Conservation (phyloP, 441 rosid species). For the Heliophila coronopifolia region DNA sequence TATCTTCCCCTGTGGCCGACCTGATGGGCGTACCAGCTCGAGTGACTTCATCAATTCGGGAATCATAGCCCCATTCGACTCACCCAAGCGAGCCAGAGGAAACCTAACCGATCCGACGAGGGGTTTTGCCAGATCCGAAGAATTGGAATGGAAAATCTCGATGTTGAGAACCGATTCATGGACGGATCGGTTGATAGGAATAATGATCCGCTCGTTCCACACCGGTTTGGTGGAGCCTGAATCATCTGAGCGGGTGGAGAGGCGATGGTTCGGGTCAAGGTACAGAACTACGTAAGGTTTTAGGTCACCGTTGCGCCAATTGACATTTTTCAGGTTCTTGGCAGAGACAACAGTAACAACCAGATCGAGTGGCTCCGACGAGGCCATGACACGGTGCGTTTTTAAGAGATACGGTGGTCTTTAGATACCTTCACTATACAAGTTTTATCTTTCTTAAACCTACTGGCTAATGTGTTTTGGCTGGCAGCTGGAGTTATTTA, state of each 20-base stretch:
- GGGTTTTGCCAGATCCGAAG: constrained; percentile 44
- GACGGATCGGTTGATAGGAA: constrained; percentile 35
- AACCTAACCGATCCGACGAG: constrained; percentile 46
- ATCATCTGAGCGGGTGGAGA: constrained; percentile 47
- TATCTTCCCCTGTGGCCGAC: constrained; percentile 48
- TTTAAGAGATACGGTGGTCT: constrained; percentile 6
- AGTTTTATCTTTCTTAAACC: too few species aligned
- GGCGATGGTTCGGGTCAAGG: constrained; percentile 41
- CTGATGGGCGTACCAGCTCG: constrained; percentile 49
- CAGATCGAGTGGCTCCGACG: constrained; percentile 36
- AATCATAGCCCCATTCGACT: constrained; percentile 23
- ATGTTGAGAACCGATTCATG: constrained; percentile 39
- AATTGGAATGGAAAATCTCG: constrained; percentile 48
- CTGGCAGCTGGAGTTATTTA: too few species aligned
- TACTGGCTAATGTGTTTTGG: too few species aligned
- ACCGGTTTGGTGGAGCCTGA: constrained; percentile 35
- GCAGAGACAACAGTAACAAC: constrained; percentile 40
- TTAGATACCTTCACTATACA: too few species aligned
- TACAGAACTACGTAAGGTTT: constrained; percentile 48
- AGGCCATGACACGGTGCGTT: constrained; percentile 35
- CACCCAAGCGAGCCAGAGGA: constrained; percentile 34
- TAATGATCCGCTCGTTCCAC: constrained; percentile 52
- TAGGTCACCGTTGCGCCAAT: constrained; percentile 52
- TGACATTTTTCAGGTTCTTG: constrained; percentile 57
- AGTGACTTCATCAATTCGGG: constrained; percentile 28